Base-by-base conservation (phyloP, 2,329 filamentous ascomycete genomes). In the Ustulina deusta region DNA sequence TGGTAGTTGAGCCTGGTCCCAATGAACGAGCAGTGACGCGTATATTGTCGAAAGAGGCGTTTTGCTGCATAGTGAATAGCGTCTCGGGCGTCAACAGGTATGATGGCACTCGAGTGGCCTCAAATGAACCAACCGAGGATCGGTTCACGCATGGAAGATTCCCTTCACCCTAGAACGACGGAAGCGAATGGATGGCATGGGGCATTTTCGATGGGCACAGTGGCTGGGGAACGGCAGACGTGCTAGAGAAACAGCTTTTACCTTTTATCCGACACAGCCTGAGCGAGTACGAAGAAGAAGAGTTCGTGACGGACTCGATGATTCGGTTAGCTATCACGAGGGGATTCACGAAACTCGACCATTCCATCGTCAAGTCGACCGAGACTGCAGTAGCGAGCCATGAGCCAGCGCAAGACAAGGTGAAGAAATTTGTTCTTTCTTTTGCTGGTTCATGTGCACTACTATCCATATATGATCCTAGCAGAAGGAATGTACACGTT, bases 71-170 rank as follows among this genome's bases (percentile, higher is more conserved):
- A 6, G 25, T 42, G 17, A 32, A 13, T 11, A 32, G 7, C 11
- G 15, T 42, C 1, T 20, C 32, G 5, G 32, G 34, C 3, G 34
- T 61, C n/a, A 29, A 2, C n/a, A 40, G 46, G 42, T 61, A 51
- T 22, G 58, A 61, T 17, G 22, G 32, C 17, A 27, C 32, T 27
- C 58, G 25, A 15, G 2, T 52, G 6, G n/a, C 58, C 11, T 22
- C 32, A 3, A 42, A 42, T 44, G 9, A 1, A 17, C 58, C 58
- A 25, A 29, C 15, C 6, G 22, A 61, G 36, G 32, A 61, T 6
- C 58, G 58, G 25, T 52, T 52, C 34, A 29, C 9, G 1, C 58
- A 61, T 13, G 58, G 46, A 4, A 42, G 32, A 52, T 61, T 61
- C 25, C 46, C 58, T 29, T 44, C 58, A 10, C 58, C 58, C 1